phyloP scores from a whole-genome alignment of 78 protist genomes.

The Bigelowiella natans region DNA sequence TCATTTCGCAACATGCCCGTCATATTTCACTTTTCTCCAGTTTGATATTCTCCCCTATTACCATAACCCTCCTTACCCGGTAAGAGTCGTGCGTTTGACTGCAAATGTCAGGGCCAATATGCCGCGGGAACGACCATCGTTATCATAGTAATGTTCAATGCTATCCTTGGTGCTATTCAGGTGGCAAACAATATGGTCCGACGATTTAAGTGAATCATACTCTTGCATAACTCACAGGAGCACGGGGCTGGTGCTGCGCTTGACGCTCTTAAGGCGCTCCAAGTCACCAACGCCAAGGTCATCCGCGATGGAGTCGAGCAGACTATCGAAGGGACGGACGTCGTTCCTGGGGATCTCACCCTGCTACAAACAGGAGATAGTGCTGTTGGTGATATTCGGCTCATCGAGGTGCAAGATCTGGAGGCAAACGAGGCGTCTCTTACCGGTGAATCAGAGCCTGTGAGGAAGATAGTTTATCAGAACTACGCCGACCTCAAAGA shows the following conservation, averaged over 20 bases:
- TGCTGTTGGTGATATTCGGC: not conserved
- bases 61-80: too few relatives aligned
- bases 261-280: not conserved
- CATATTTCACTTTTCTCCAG: too few relatives aligned
- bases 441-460: conserved; percentile 52
- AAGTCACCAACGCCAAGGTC: not conserved
- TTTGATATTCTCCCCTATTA: too few relatives aligned
- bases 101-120: too few relatives aligned
- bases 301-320: not conserved
- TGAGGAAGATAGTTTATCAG: conserved; percentile 16
- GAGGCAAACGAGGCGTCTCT: conserved; percentile 4
- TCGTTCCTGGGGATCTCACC: not conserved
- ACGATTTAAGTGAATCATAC: not conserved
- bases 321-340: not conserved
- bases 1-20: too few relatives aligned
- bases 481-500: too few relatives aligned
- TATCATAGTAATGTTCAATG: not conserved
- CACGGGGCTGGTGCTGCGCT: not conserved
- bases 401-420: not conserved
- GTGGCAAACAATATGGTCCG: not conserved
- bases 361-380: not conserved
- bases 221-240: not conserved
- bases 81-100: too few relatives aligned
- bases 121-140: not conserved
- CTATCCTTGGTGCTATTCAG: not conserved